These are phyloP conservation scores for Chenopodium quinoa DNA, from an alignment of 148 eudicot genomes.

Conservation along the genomic window DNA sequence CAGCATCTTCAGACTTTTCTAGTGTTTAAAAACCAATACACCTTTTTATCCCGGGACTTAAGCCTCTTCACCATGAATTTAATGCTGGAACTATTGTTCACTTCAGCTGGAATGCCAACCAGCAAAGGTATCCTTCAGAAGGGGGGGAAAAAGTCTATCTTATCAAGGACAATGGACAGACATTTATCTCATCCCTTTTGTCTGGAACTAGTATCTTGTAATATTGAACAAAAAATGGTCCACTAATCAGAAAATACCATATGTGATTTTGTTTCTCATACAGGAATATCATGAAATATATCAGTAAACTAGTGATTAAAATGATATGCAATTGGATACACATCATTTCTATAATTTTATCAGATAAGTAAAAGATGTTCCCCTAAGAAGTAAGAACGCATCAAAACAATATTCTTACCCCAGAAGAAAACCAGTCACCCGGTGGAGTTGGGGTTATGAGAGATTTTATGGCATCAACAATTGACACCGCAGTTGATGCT, in stretches of 20 bases:
- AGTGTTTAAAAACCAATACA: neutral
- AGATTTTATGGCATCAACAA: slow-evolving; percentile 87
- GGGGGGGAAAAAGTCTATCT: neutral
- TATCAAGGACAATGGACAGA: neutral
- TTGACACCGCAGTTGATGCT: slow-evolving; percentile 93
- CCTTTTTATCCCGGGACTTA: neutral
- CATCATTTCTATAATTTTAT: neutral
- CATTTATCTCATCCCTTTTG: neutral
- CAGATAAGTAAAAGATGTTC: neutral
- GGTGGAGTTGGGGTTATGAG: slow-evolving; percentile 87
- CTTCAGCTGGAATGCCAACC: too few relatives aligned
- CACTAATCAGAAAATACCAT: too few relatives aligned
- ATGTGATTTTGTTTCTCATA: neutral
- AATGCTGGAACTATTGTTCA: too few relatives aligned
- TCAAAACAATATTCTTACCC: slow-evolving; percentile 48
- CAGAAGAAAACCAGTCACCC: slow-evolving; percentile 99
- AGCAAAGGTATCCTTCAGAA: too few relatives aligned
- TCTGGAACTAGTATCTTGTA: too few relatives aligned
- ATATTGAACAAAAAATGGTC: neutral
- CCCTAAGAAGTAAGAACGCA: neutral
- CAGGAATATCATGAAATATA: too few relatives aligned
- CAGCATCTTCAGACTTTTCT: neutral
- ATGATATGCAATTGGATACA: neutral
- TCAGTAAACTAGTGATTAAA: neutral
- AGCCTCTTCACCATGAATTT: neutral